Evolutionary conservation across 371 early-diverging fungal genomes (phyloP).

Genomic region (Syncephalastrum sp.): DNA sequence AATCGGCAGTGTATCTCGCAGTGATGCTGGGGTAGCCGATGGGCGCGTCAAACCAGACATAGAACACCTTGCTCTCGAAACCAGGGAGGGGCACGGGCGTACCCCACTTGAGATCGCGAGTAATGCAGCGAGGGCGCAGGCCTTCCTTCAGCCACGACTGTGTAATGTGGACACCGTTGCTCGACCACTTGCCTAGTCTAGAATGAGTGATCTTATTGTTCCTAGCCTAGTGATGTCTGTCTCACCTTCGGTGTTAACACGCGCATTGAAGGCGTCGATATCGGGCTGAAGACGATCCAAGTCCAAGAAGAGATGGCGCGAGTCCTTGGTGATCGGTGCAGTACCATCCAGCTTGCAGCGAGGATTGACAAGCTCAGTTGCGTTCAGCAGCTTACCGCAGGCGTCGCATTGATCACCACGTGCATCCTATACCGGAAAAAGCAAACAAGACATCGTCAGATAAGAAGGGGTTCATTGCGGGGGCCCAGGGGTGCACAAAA

Average conservation of each 20-base stretch:
- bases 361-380: slow-evolving; percentile 93
- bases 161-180: slow-evolving; percentile 92
- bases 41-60: slow-evolving; percentile 99
- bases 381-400: slow-evolving; percentile 93
- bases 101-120: slow-evolving; percentile 99
- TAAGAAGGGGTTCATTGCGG: no score
- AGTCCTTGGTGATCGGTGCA: slow-evolving; percentile 79
- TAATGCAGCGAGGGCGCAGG: slow-evolving; percentile 96
- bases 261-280: slow-evolving; percentile 75
- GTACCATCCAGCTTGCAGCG: slow-evolving; percentile 94
- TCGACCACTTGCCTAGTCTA: slow-evolving; percentile 76
- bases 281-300: slow-evolving; percentile 78
- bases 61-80: slow-evolving; percentile 97
- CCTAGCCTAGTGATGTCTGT: background rate
- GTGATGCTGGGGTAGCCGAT: slow-evolving; percentile 98
- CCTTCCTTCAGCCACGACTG: slow-evolving; percentile 98
- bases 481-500: no score
- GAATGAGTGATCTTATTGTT: background rate
- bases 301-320: slow-evolving; percentile 94
- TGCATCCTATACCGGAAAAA: slow-evolving; percentile 63
- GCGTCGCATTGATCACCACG: slow-evolving; percentile 99
- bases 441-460: no score
- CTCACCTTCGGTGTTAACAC: slow-evolving; percentile 58
- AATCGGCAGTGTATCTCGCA: slow-evolving; percentile 90
- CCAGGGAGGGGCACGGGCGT: slow-evolving; percentile 94